Evolutionary conservation across 2,329 filamentous ascomycete genomes (phyloP).

Genomic region (Microcyclospora tardicrescens): DNA sequence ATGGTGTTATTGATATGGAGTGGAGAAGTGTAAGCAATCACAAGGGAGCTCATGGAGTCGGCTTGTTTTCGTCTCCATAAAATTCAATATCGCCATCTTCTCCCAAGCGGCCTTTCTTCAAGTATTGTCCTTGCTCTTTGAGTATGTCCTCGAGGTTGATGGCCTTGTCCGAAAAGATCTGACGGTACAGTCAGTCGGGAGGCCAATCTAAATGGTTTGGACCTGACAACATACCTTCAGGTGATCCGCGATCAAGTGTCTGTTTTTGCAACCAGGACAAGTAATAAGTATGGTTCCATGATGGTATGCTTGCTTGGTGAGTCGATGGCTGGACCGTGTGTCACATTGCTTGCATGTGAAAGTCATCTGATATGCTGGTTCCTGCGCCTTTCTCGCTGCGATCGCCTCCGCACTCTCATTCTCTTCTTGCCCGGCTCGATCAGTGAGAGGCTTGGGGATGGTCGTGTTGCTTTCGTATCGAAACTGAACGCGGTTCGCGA

Average conservation of each 20-base stretch:
- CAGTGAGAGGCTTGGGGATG: slow-evolving; percentile 15
- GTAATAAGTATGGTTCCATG: slow-evolving; percentile 76
- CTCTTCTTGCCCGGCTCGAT: slow-evolving; percentile 9
- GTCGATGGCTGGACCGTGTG: slow-evolving; percentile 64
- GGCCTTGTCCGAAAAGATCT: slow-evolving; percentile 59
- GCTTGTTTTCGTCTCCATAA: slow-evolving; percentile 54
- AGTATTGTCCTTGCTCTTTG: slow-evolving; percentile 57
- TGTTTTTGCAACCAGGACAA: slow-evolving; percentile 73
- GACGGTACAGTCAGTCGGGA: background rate
- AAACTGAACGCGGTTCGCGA: background rate
- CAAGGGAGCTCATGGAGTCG: background rate
- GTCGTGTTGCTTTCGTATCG: too few species aligned
- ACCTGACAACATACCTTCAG: slow-evolving; percentile 40
- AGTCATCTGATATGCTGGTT: slow-evolving; percentile 69
- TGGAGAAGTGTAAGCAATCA: too few species aligned
- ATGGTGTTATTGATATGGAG: too few species aligned
- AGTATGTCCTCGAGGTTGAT: slow-evolving; percentile 68
- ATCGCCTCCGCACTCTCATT: slow-evolving; percentile 16
- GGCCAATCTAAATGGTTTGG: background rate
- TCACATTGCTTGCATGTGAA: slow-evolving; percentile 81
- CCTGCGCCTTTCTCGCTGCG: slow-evolving; percentile 30
- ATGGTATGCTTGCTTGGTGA: slow-evolving; percentile 94
- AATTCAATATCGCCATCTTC: slow-evolving; percentile 84
- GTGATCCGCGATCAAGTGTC: slow-evolving; percentile 88
- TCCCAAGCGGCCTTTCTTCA: slow-evolving; percentile 58